These are phyloP conservation scores for Exophiala phaeomuriformis DNA, from an alignment of 2,329 filamentous ascomycete genomes.

Conservation along the genomic window DNA sequence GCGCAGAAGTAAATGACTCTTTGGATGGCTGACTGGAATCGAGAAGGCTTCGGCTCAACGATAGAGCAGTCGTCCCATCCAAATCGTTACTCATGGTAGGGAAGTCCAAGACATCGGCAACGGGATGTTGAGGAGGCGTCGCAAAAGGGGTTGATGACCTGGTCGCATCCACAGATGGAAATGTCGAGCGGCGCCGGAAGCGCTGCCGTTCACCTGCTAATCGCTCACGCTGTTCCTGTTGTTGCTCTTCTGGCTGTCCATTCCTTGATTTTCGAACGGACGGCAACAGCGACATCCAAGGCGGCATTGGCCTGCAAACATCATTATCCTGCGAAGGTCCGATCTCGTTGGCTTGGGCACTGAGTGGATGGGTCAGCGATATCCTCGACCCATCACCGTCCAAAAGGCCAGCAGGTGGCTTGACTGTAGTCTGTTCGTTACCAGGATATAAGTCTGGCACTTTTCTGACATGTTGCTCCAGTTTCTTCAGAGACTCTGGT, in stretches of 20 bases:
- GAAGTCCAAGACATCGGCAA: neutral
- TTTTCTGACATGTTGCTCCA: conserved; percentile 22
- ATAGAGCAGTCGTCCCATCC: neutral
- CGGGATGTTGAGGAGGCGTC: conserved; percentile 11
- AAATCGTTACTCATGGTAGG: neutral
- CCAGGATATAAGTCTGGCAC: neutral
- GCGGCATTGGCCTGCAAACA: conserved; percentile 5
- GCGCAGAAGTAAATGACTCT: neutral
- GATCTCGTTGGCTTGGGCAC: conserved; percentile 7
- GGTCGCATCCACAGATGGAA: neutral
- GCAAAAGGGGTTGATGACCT: conserved; percentile 3
- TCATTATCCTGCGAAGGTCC: neutral
- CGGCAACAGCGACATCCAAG: conserved; percentile 21
- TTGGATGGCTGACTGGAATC: neutral
- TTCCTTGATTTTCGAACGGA: conserved; percentile 2
- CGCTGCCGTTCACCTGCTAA: neutral
- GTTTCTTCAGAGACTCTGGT: conserved; percentile 19
- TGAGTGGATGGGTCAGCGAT: conserved; percentile 13
- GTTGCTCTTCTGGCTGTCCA: neutral
- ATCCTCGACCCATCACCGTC: conserved; percentile 4
- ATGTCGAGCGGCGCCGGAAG: neutral
- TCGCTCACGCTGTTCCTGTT: neutral
- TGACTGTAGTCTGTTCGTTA: neutral
- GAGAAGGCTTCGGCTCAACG: neutral
- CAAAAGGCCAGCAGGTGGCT: conserved; percentile 1